Evolutionary conservation across 805 yeast genomes (phyloP).

Genomic region (Hagleromyces aurorensis): DNA sequence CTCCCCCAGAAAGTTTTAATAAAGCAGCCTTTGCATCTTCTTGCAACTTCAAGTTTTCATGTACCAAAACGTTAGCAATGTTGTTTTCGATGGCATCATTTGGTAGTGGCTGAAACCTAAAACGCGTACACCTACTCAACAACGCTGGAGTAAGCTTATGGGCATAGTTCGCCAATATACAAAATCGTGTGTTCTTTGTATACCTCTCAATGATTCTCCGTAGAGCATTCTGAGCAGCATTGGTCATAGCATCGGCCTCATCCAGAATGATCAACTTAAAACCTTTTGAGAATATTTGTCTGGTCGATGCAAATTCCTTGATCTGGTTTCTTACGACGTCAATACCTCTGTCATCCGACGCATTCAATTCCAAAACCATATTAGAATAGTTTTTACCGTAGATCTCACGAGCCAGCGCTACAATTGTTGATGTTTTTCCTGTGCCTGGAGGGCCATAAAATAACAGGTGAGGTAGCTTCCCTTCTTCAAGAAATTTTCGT

Average conservation of each 20-base stretch:
- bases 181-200: constrained; percentile 90
- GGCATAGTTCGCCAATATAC: constrained; percentile 91
- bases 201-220: constrained; percentile 81
- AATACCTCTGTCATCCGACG: constrained; percentile 96
- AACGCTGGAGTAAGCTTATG: constrained; percentile 95
- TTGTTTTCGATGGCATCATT: constrained; percentile 61
- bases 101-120: constrained; percentile 80
- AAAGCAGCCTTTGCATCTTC: constrained; percentile 58
- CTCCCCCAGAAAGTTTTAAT: constrained; percentile 76
- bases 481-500: constrained; percentile 72
- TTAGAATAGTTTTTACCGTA: constrained; percentile 76
- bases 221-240: constrained; percentile 76
- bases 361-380: constrained; percentile 92
- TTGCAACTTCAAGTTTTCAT: constrained; percentile 54
- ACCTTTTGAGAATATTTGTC: constrained; percentile 82
- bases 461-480: constrained; percentile 80
- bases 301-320: constrained; percentile 91
- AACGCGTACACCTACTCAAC: constrained; percentile 88
- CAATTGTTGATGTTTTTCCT: constrained; percentile 83
- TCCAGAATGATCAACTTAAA: constrained; percentile 88
- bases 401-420: constrained; percentile 79
- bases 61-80: constrained; percentile 56
- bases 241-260: constrained; percentile 94
- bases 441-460: constrained; percentile 97
- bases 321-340: constrained; percentile 97